Percentiles rank a stretch among this genome's conserved stretches.
These are phyloP conservation scores for Mycena sanguinolenta DNA, from an alignment of 768 basidiomycete species.

Conservation along the genomic window DNA sequence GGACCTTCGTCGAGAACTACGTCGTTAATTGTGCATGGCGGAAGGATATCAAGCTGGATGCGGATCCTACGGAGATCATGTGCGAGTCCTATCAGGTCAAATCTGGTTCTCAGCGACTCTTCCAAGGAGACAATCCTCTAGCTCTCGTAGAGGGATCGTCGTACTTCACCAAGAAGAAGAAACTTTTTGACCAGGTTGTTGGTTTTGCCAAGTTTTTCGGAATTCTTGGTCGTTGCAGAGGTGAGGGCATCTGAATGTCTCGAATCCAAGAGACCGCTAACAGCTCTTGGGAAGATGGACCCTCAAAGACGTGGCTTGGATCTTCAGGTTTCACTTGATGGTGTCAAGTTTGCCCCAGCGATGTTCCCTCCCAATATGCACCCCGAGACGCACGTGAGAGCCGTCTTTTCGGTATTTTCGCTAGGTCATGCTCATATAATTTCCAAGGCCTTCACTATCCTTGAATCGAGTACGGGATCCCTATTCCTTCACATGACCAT, in stretches of 20 bases:
- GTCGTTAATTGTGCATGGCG: conserved; percentile 94
- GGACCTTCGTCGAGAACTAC: conserved; percentile 85
- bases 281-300: conserved; percentile 58
- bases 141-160: conserved; percentile 82
- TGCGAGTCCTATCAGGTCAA: conserved; percentile 92
- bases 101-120: conserved; percentile 78
- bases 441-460: too few relatives aligned
- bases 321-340: conserved; percentile 97
- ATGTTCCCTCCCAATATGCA: conserved; percentile 90
- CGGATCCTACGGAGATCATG: conserved; percentile 90
- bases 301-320: conserved; percentile 71
- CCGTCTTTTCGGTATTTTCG: too few relatives aligned
- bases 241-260: conserved; percentile 60
- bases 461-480: too few relatives aligned
- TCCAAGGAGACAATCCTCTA: conserved; percentile 73
- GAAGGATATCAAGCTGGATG: conserved; percentile 76
- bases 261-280: conserved; percentile 19
- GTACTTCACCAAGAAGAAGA: conserved; percentile 78
- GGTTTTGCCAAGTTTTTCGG: conserved; percentile 97
- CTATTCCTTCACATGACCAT: too few relatives aligned
- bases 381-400: conserved; percentile 97
- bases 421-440: too few relatives aligned
- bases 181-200: conserved; percentile 87
- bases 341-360: conserved; percentile 83
- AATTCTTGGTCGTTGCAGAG: conserved; percentile 95